Base-by-base conservation (phyloP, 2,329 filamentous ascomycete genomes). In the Alternaria sp. region DNA sequence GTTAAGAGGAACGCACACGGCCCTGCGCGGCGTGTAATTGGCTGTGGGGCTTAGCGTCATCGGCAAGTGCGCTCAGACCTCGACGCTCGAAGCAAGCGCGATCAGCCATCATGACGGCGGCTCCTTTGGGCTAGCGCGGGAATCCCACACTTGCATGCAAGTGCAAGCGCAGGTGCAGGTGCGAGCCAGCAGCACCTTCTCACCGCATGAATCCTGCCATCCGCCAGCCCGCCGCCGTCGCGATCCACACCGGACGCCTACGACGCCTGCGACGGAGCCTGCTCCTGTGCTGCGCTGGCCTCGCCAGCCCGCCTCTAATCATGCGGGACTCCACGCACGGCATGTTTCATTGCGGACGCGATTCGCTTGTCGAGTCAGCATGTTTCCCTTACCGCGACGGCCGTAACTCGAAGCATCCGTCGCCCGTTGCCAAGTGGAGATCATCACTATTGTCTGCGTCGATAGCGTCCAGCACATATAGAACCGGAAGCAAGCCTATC, bases 401-500 rank as follows among this genome's bases (percentile, higher is more conserved):
- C 64, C 64, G 62, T 67, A 67, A 64, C 65, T 62, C 68, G 57
- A 54, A 50, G 63, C 57, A 51, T 62, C 57, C 54, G 55, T 54
- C 57, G 64, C 67, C 69, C 64, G 68, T 73, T 75, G 73, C 73
- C 73, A 71, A 76, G 73, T 62, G 66, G 63, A 61, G 66, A 68
- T 70, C 69, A 68, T 69, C 69, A 57, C 25, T 66, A 65, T 74
- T 70, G 64, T 71, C 60, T 74, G 73, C 70, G 66, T 65, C 67
- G 36, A 63, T 65, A 69, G 66, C 60, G 64, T 56, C 61, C 57
- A 49, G 49, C 59, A 59, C 49, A 62, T 57, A 61, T 66, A 58
- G 56, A 61, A 47, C 55, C 62, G 46, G 58, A 59, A 56, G 62
- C 64, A 60, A 36, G 58, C 61, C 61, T 62, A 51, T 58, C 68